phyloP scores from a whole-genome alignment of 139 green algal genomes.

The Trebouxia sp. region DNA sequence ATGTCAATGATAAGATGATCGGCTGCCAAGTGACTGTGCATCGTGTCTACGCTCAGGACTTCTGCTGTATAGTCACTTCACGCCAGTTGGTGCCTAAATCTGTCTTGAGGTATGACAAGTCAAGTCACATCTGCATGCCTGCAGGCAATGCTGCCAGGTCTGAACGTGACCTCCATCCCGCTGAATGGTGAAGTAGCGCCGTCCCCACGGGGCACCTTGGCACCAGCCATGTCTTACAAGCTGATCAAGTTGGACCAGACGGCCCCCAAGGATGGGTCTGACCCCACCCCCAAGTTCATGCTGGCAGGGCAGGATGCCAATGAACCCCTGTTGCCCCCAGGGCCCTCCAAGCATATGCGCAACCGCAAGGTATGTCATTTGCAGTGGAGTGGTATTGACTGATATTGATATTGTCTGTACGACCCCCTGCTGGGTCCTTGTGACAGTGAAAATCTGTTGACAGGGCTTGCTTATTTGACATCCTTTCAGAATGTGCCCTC shows the following conservation, averaged over 20 bases:
- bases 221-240: background rate
- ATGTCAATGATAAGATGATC: too few species aligned
- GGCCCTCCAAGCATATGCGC: background rate
- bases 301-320: constrained; percentile 16
- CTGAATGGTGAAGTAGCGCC: background rate
- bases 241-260: constrained; percentile 18
- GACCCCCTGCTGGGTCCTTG: too few species aligned
- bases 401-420: too few species aligned
- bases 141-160: background rate
- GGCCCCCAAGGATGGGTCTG: background rate
- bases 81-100: too few species aligned
- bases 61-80: too few species aligned
- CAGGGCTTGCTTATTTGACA: background rate
- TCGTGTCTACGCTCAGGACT: too few species aligned
- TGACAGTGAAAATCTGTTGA: too few species aligned
- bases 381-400: too few species aligned
- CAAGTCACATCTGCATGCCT: background rate
- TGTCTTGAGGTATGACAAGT: too few species aligned
- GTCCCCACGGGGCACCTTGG: background rate
- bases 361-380: background rate
- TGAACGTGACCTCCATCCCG: background rate
- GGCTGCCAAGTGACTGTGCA: too few species aligned
- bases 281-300: constrained; percentile 14
- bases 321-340: background rate
- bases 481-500: too few species aligned